phyloP scores from a whole-genome alignment of 192 early-diverging fungal genomes.

The Coemansia sp. region DNA sequence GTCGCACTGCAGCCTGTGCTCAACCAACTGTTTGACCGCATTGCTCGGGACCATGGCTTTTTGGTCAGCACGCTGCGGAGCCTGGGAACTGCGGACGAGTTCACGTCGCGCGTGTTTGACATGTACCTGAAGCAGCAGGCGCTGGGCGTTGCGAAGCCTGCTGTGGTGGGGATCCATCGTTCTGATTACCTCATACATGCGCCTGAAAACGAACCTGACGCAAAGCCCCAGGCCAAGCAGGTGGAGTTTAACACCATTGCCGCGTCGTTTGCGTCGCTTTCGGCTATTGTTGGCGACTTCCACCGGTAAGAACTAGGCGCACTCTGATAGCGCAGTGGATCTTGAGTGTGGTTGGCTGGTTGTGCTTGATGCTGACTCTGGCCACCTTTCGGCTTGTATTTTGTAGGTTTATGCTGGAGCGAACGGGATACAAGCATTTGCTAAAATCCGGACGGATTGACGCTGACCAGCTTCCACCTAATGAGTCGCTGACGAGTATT shows the following conservation, averaged over 20 bases:
- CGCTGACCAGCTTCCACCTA: conserved; percentile 57
- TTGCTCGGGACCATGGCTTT: conserved; percentile 76
- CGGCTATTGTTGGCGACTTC: conserved; percentile 67
- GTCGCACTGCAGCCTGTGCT: conserved; percentile 72
- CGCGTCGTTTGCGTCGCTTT: conserved; percentile 84
- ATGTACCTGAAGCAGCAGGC: conserved; percentile 68
- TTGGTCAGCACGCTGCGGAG: conserved; percentile 52
- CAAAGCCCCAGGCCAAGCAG: conserved; percentile 61
- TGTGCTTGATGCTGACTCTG: too few relatives aligned
- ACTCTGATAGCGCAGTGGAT: too few relatives aligned
- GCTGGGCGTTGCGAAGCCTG: conserved; percentile 46
- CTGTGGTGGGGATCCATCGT: conserved; percentile 82
- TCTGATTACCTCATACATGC: conserved; percentile 91
- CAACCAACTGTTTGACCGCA: conserved; percentile 76
- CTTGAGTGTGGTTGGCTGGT: too few relatives aligned
- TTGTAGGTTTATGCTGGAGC: conserved; percentile 28
- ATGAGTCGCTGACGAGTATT: conserved; percentile 67
- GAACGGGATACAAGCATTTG: conserved; percentile 31
- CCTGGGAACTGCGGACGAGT: conserved; percentile 73
- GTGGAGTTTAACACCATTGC: conserved; percentile 98
- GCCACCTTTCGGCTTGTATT: too few relatives aligned
- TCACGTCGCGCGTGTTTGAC: conserved; percentile 68
- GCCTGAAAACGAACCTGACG: too few relatives aligned
- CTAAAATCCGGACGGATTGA: conserved; percentile 11
- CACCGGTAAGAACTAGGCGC: too few relatives aligned